Base-by-base conservation (phyloP, 2,329 filamentous ascomycete genomes). In the Fusarium pilosicola region DNA sequence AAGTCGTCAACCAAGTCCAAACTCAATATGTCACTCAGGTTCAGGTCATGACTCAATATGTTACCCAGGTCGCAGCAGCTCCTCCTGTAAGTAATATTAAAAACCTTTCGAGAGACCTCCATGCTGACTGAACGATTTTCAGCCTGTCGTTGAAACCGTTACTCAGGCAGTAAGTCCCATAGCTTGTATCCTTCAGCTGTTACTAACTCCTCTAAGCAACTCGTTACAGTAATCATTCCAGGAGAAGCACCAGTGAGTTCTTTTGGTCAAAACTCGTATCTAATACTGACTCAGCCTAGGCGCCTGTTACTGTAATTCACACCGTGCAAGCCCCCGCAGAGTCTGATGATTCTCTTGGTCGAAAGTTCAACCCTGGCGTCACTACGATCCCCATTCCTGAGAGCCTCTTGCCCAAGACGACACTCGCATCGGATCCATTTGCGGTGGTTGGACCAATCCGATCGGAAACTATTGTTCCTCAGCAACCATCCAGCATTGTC, bases 351-450 rank as follows among this genome's bases (percentile, higher is more conserved):
- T 46, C 54, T 22, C 30, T 62, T 14, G 68, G 60, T 17, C 24
- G 38, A 36, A 55, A 58, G 17, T 41, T 65, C 5, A 46, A 57
- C 52, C 58, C 54, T n/a, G 80, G 80, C 13, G 80, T 82, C n/a
- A 75, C 75, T 22, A 80, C 76, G 24, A 62, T 81, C 44, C 77
- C 80, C 26, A 78, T 81, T 38, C 58, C 74, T 11, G 45, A 71
- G 34, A 77, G 76, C 34, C 63, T 65, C 5, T 65, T 79, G 49
- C 79, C 80, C 22, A 79, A 59, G n/a, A 81, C 80, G 12, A 81
- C 79, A n/a, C 68, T 78, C 36, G 44, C 41, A 44, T 38, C 26
- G 3, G 70, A 78, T 26, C 77, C 77, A 18, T 56, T 74, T 14
- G 62, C 65, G 11, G 52, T 66, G n/a, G n/a, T 42, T 11, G 62